Evolutionary conservation across 1,284 basidiomycete species (phyloP).

Genomic region (Trametes pubescens): DNA sequence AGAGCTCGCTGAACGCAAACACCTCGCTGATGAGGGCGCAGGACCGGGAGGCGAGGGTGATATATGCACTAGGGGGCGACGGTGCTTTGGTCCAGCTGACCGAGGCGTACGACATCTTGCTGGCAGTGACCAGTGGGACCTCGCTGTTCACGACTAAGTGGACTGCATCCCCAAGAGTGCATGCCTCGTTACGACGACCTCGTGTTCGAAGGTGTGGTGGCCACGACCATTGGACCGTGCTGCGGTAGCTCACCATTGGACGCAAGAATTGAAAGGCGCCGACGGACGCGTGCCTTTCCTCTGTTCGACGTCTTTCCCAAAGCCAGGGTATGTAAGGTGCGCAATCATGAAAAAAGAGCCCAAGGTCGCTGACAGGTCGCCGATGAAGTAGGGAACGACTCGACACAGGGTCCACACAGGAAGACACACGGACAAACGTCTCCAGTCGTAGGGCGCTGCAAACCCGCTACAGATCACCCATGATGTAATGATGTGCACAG

Average conservation of each 20-base stretch:
- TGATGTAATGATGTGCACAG: no score
- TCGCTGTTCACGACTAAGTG: neutral
- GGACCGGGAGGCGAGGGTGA: slow-evolving; percentile 6
- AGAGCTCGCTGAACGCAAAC: slow-evolving; percentile 4
- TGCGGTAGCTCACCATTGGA: neutral
- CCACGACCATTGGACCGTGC: neutral
- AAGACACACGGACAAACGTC: no score
- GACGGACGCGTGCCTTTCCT: no score
- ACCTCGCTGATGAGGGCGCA: slow-evolving; percentile 9
- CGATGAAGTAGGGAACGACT: neutral
- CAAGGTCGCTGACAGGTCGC: neutral
- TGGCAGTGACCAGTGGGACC: no score
- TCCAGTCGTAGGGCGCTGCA: no score
- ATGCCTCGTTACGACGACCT: neutral
- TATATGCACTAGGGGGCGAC: neutral
- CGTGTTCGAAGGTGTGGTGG: neutral
- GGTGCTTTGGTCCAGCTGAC: neutral
- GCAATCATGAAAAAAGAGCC: neutral
- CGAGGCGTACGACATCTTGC: neutral
- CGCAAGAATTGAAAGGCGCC: neutral
- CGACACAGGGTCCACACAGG: neutral
- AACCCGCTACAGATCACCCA: no score
- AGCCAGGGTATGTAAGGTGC: no score
- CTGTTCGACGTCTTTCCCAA: no score
- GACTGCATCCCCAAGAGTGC: neutral